phyloP scores from a whole-genome alignment of 768 basidiomycete genomes.

The Podaxis carcinomalis region DNA sequence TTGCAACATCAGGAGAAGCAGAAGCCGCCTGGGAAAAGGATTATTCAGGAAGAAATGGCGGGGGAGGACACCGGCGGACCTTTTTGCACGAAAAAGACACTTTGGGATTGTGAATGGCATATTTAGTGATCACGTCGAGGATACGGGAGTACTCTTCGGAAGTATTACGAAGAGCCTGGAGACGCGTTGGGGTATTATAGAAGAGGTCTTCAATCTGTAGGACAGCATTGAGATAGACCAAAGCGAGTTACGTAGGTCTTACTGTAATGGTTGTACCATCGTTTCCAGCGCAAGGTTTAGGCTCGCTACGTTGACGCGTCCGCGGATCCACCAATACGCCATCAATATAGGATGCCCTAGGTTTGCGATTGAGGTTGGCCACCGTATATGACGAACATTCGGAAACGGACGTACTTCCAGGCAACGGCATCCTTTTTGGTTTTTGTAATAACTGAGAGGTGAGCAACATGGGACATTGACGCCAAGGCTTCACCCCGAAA shows the following conservation, averaged over 20 bases:
- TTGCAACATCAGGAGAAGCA: slow-evolving; percentile 74
- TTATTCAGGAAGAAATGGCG: neutral
- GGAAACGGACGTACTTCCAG: slow-evolving; percentile 70
- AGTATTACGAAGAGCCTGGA: slow-evolving; percentile 76
- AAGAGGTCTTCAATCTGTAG: slow-evolving; percentile 91
- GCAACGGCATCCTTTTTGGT: slow-evolving; percentile 78
- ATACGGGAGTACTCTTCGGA: slow-evolving; percentile 93
- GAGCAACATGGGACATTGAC: slow-evolving; percentile 91
- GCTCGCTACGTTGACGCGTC: slow-evolving; percentile 66
- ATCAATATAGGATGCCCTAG: slow-evolving; percentile 79
- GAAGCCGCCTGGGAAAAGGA: slow-evolving; percentile 54
- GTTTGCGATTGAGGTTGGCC: slow-evolving; percentile 5
- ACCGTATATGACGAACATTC: neutral
- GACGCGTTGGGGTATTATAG: slow-evolving; percentile 85
- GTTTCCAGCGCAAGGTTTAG: slow-evolving; percentile 90
- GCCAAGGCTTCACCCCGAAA: slow-evolving; percentile 97
- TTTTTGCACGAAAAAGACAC: slow-evolving; percentile 92
- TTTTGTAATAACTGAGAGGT: slow-evolving; percentile 88
- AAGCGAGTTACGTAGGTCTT: slow-evolving; percentile 18
- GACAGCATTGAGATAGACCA: neutral
- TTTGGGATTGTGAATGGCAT: slow-evolving; percentile 89
- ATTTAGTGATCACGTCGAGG: slow-evolving; percentile 87
- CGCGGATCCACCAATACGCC: slow-evolving; percentile 69
- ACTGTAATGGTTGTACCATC: slow-evolving; percentile 91
- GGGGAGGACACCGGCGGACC: slow-evolving; percentile 32